Percentiles rank a stretch among this genome's conserved stretches.
These are phyloP conservation scores for Gamarada debralockiae DNA, from an alignment of 495 filamentous ascomycete genomes.

Conservation along the genomic window DNA sequence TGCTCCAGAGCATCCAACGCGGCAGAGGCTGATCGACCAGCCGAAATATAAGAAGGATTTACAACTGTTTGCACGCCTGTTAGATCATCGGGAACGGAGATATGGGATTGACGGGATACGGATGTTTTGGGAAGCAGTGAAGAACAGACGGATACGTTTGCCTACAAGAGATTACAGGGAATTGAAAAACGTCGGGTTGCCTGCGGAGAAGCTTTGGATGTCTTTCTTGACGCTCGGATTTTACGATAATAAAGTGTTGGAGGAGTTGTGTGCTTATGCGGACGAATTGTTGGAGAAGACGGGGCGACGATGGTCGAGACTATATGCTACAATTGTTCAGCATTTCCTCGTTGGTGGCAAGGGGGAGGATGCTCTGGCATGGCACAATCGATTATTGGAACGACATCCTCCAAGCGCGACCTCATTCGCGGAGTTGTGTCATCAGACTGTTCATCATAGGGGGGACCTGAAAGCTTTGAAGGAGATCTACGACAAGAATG, in stretches of 20 bases:
- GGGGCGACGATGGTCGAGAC: constrained; percentile 38
- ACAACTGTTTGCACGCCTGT: constrained; percentile 59
- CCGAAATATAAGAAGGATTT: constrained; percentile 46
- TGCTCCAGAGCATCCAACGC: constrained; percentile 26
- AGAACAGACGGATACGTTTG: constrained; percentile 6
- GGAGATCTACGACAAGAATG: constrained; percentile 47
- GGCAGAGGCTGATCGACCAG: constrained; percentile 50
- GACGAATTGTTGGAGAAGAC: constrained; percentile 40
- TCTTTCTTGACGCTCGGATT: constrained; percentile 48
- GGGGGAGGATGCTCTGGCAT: constrained; percentile 29
- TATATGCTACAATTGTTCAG: constrained; percentile 49
- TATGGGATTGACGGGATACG: constrained; percentile 56
- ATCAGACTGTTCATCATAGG: neutral
- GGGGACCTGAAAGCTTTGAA: constrained; percentile 23
- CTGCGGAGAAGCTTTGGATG: constrained; percentile 55
- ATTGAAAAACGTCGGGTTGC: constrained; percentile 43
- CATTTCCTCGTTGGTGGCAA: constrained; percentile 32
- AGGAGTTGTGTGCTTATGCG: constrained; percentile 52
- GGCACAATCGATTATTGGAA: constrained; percentile 32
- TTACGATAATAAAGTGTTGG: constrained; percentile 40
- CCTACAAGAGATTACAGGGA: constrained; percentile 32
- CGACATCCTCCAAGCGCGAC: constrained; percentile 10
- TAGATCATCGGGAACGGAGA: constrained; percentile 56
- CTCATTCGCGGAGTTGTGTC: constrained; percentile 14
- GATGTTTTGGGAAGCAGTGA: constrained; percentile 61